Percentiles rank a stretch among this genome's conserved stretches.
Conservation (phyloP, 2,329 filamentous ascomycete genomes). For the Ophiostoma quercus region DNA sequence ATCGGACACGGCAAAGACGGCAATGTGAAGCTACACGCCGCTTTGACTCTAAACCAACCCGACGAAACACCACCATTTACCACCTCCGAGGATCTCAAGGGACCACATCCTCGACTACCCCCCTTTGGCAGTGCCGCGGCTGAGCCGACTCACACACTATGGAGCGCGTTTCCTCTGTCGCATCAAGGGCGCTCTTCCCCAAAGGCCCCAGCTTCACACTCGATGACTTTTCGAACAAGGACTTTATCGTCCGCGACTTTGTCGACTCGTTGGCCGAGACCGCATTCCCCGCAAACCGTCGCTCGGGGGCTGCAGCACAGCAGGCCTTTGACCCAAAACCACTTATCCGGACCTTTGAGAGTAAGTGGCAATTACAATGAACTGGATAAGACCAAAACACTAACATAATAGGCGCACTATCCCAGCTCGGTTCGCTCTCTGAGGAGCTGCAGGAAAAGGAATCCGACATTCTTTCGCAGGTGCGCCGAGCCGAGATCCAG, state of each 20-base stretch:
- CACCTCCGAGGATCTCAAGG: background rate
- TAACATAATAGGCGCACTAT: conserved; percentile 50
- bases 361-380: conserved; percentile 36
- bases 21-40: background rate
- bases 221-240: conserved; percentile 80
- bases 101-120: background rate
- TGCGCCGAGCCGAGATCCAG: conserved; percentile 83
- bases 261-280: conserved; percentile 87
- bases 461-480: conserved; percentile 83
- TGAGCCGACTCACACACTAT: conserved; percentile 29
- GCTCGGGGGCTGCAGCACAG: conserved; percentile 61
- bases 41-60: background rate
- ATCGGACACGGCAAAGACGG: background rate
- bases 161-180: conserved; percentile 40
- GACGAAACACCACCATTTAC: background rate
- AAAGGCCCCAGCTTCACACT: conserved; percentile 78
- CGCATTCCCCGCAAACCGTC: conserved; percentile 71
- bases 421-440: conserved; percentile 63
- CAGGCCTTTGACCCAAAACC: conserved; percentile 88
- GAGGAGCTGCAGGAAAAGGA: conserved; percentile 86
- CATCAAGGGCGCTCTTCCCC: conserved; percentile 65
- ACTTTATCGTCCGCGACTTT: conserved; percentile 98
- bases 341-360: conserved; percentile 90
- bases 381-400: conserved; percentile 28
- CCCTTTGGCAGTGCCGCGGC: background rate